Conservation (phyloP, 306 rosid genomes). For the Ochetophila trinervis region DNA sequence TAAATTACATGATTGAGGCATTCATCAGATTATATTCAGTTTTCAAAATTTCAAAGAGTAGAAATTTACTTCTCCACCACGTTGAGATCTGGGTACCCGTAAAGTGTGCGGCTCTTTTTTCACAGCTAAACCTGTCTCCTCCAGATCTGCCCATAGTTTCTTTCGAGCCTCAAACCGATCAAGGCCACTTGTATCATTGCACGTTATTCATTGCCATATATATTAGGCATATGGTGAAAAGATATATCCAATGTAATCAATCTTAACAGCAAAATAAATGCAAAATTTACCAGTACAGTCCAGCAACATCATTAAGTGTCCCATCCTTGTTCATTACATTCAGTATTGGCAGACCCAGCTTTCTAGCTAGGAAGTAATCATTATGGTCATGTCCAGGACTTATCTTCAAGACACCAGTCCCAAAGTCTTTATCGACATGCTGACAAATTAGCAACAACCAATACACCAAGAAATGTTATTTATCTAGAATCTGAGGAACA, state of each 20-base stretch:
- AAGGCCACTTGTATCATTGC: constrained; percentile 60
- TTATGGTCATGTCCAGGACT: constrained; percentile 99
- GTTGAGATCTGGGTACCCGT: constrained; percentile 97
- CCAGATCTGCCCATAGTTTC: constrained; percentile 91
- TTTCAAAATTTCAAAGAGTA: constrained; percentile 11
- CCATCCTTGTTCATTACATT: constrained; percentile 98
- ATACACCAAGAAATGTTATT: background rate
- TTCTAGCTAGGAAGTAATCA: constrained; percentile 87
- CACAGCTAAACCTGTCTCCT: constrained; percentile 81
- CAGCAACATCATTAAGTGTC: constrained; percentile 84
- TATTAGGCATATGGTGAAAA: constrained; percentile 23
- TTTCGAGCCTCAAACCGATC: constrained; percentile 96
- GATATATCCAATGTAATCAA: background rate
- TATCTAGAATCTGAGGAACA: background rate
- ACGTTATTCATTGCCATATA: constrained; percentile 21
- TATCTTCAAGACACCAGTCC: constrained; percentile 92
- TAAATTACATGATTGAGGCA: constrained; percentile 14
- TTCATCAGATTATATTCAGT: constrained; percentile 11
- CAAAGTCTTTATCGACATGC: constrained; percentile 90
- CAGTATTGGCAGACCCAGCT: constrained; percentile 95
- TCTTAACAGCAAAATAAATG: constrained; percentile 21
- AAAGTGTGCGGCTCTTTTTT: constrained; percentile 82
- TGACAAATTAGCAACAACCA: constrained; percentile 30
- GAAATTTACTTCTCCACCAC: constrained; percentile 93
- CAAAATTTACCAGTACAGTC: constrained; percentile 68